phyloP scores from a whole-genome alignment of 495 filamentous ascomycete genomes.

The Penicillium paxilli region DNA sequence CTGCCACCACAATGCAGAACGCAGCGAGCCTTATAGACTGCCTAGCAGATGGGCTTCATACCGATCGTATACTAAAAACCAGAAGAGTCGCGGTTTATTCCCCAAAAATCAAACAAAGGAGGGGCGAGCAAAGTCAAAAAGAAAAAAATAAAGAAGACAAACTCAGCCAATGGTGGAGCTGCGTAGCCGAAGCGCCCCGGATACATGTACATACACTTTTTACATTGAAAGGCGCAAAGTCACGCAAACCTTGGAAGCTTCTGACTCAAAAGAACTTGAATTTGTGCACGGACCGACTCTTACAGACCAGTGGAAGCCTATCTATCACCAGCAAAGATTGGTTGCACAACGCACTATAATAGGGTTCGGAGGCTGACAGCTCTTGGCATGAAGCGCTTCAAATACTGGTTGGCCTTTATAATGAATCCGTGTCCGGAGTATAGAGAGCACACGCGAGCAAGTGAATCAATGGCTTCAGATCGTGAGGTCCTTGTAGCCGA shows the following conservation, averaged over 20 bases:
- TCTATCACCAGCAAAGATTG: constrained; percentile 43
- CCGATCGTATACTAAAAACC: neutral
- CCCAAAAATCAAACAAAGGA: neutral
- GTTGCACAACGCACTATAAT: constrained; percentile 21
- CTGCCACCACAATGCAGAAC: constrained; percentile 7
- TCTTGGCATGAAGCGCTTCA: constrained; percentile 24
- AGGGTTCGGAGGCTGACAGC: constrained; percentile 24
- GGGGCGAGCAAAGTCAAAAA: neutral
- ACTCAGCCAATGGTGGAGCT: constrained; percentile 9
- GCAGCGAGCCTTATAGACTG: constrained; percentile 15
- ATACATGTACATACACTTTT: too few relatives aligned
- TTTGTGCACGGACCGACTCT: constrained; percentile 20
- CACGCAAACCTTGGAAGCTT: neutral
- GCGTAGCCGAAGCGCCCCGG: constrained; percentile 18
- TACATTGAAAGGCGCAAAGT: neutral
- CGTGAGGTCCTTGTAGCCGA: too few relatives aligned
- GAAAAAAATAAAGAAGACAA: neutral
- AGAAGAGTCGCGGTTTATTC: neutral
- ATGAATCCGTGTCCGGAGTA: neutral
- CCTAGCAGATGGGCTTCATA: constrained; percentile 16
- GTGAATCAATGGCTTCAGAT: constrained; percentile 6
- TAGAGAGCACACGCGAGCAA: neutral
- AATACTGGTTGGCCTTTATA: constrained; percentile 9
- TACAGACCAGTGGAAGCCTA: constrained; percentile 35
- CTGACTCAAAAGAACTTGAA: constrained; percentile 8